phyloP scores from a whole-genome alignment of 495 filamentous ascomycete species.

The Penicillium cataractarum region DNA sequence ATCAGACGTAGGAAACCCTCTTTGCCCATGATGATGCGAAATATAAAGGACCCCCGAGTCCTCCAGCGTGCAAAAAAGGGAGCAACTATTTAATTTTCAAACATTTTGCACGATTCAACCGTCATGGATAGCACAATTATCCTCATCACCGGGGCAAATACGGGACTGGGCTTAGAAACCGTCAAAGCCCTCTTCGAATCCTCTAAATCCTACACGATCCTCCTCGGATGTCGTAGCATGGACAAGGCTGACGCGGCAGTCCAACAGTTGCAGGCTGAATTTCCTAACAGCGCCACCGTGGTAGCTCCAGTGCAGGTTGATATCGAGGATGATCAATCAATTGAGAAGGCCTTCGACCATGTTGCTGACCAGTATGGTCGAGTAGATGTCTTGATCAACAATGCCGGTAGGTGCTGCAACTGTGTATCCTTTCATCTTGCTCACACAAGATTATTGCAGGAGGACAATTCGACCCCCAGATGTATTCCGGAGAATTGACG shows the following conservation, averaged over 20 bases:
- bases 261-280: background rate
- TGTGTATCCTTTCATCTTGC: no score
- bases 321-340: background rate
- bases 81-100: background rate
- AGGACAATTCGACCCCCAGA: conserved; percentile 12
- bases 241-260: background rate
- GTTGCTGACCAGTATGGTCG: background rate
- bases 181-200: background rate
- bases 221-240: background rate
- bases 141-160: background rate
- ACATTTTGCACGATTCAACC: background rate
- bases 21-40: background rate
- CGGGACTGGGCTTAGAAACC: background rate
- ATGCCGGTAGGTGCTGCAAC: no score
- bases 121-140: background rate
- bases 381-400: conserved; percentile 3
- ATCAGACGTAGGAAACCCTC: background rate
- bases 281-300: background rate
- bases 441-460: background rate
- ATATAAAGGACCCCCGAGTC: background rate
- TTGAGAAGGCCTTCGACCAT: background rate
- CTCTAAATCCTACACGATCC: background rate
- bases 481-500: conserved; percentile 34
- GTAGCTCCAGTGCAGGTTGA: background rate
- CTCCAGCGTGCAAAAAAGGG: background rate